Evolutionary conservation across 345 rosid genomes (phyloP).

Genomic region (Brassica cretica): DNA sequence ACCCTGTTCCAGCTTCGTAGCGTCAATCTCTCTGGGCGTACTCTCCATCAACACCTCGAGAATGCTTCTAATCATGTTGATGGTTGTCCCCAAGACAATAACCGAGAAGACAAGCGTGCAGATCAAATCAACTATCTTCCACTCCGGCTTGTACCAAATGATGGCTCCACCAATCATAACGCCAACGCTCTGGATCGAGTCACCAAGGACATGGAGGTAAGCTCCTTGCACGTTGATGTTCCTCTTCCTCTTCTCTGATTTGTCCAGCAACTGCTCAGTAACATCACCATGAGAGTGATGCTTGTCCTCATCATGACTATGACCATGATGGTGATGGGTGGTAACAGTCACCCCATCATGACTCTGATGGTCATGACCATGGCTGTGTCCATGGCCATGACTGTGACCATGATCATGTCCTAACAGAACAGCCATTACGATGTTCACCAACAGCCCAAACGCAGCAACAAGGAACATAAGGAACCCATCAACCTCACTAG

Average conservation of each 20-base stretch:
- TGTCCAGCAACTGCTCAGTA: slow-evolving; percentile 46
- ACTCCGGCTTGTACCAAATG: slow-evolving; percentile 69
- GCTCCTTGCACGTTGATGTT: slow-evolving; percentile 79
- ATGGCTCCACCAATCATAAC: slow-evolving; percentile 85
- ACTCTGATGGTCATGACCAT: slow-evolving; percentile 44
- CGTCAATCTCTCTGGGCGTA: slow-evolving; percentile 82
- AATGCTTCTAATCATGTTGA: slow-evolving; percentile 68
- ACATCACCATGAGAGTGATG: slow-evolving; percentile 38
- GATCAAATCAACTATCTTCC: slow-evolving; percentile 70
- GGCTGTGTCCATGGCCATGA: slow-evolving; percentile 36
- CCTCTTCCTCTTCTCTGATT: slow-evolving; percentile 42
- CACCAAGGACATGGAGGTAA: slow-evolving; percentile 81
- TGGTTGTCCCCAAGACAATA: slow-evolving; percentile 71
- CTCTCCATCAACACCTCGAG: slow-evolving; percentile 87
- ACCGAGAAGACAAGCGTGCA: slow-evolving; percentile 76
- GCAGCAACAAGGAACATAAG: slow-evolving; percentile 73
- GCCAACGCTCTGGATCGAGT: slow-evolving; percentile 76
- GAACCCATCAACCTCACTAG: slow-evolving; percentile 61
- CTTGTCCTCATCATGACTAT: slow-evolving; percentile 39
- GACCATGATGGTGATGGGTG: slow-evolving; percentile 44
- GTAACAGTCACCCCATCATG: slow-evolving; percentile 47
- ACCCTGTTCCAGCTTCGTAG: slow-evolving; percentile 64
- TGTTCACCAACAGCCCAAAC: slow-evolving; percentile 63
- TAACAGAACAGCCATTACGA: slow-evolving; percentile 62
- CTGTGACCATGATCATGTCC: slow-evolving; percentile 71